phyloP scores from a whole-genome alignment of 2,329 filamentous ascomycete genomes.

The Geosmithia putterillii region DNA sequence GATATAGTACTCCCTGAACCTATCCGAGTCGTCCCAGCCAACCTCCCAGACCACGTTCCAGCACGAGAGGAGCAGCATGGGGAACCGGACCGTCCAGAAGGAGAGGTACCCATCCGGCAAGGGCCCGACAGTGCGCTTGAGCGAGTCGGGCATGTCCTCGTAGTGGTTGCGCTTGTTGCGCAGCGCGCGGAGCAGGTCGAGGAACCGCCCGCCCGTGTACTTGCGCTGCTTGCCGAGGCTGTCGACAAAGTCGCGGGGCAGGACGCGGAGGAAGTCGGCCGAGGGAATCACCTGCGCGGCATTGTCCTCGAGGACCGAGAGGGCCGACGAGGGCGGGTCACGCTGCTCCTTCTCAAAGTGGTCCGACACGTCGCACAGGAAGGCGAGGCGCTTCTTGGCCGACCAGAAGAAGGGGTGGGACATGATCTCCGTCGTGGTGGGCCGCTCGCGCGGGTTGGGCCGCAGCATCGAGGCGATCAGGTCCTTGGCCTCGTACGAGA shows the following conservation, averaged over 20 bases:
- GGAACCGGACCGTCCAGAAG: conserved; percentile 76
- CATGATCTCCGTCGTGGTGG: conserved; percentile 68
- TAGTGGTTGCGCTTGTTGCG: conserved; percentile 98
- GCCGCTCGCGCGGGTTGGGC: conserved; percentile 42
- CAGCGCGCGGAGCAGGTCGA: conserved; percentile 80
- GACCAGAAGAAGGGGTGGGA: conserved; percentile 97
- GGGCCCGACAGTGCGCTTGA: conserved; percentile 58
- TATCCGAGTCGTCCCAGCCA: conserved; percentile 47
- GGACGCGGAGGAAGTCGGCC: conserved; percentile 65
- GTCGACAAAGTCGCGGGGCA: conserved; percentile 71
- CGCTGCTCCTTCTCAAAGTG: conserved; percentile 89
- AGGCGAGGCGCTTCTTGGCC: conserved; percentile 74
- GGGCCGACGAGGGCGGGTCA: conserved; percentile 61
- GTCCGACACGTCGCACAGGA: conserved; percentile 93
- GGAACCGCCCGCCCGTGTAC: conserved; percentile 71
- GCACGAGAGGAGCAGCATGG: conserved; percentile 64
- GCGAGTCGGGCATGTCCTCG: conserved; percentile 78
- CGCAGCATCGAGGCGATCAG: conserved; percentile 71
- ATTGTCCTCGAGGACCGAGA: conserved; percentile 45
- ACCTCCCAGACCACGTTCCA: conserved; percentile 62
- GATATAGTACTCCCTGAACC: conserved; percentile 62
- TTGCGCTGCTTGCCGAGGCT: conserved; percentile 89
- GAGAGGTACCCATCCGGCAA: conserved; percentile 69
- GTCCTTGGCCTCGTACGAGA: conserved; percentile 76
- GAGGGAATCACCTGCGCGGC: conserved; percentile 23